These are phyloP conservation scores for Aurifilum marmelostoma DNA, from an alignment of 2,329 filamentous ascomycete species.

Conservation along the genomic window DNA sequence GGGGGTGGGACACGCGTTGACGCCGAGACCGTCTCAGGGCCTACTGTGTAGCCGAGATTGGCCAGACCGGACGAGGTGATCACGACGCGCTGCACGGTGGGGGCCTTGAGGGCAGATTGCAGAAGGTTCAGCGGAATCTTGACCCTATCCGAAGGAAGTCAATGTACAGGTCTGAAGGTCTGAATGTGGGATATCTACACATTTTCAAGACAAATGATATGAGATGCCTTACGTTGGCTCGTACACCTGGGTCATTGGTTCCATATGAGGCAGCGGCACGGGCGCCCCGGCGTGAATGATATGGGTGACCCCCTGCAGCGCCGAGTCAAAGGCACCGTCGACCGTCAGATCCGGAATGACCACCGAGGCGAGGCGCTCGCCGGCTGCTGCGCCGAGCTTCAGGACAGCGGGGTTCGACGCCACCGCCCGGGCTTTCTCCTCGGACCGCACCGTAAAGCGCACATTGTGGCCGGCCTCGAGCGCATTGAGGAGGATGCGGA, in stretches of 20 bases:
- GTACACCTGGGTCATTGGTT: conserved; percentile 31
- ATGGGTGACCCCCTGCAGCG: conserved; percentile 34
- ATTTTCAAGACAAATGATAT: too few relatives aligned
- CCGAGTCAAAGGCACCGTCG: conserved; percentile 34
- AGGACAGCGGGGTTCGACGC: conserved; percentile 33
- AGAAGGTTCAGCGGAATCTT: conserved; percentile 31
- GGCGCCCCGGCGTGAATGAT: conserved; percentile 35
- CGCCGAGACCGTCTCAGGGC: conserved; percentile 28
- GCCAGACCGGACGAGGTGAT: conserved; percentile 35
- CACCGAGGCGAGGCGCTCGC: conserved; percentile 32
- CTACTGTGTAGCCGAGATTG: conserved; percentile 30
- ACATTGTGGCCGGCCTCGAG: conserved; percentile 35
- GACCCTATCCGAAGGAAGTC: conserved; percentile 10
- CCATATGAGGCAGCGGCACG: conserved; percentile 30
- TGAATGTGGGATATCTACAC: not conserved
- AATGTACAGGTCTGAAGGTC: not conserved
- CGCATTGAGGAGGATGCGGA: conserved; percentile 34
- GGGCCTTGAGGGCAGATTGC: conserved; percentile 32
- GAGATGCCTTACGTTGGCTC: conserved; percentile 26
- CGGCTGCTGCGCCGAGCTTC: conserved; percentile 17
- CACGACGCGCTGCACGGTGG: conserved; percentile 33
- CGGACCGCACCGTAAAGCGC: conserved; percentile 34
- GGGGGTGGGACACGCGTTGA: conserved; percentile 32
- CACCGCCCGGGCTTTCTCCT: conserved; percentile 33
- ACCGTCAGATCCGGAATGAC: conserved; percentile 33